Base-by-base conservation (phyloP, 2,329 filamentous ascomycete species). In the Coniochaeta ligniaria region DNA sequence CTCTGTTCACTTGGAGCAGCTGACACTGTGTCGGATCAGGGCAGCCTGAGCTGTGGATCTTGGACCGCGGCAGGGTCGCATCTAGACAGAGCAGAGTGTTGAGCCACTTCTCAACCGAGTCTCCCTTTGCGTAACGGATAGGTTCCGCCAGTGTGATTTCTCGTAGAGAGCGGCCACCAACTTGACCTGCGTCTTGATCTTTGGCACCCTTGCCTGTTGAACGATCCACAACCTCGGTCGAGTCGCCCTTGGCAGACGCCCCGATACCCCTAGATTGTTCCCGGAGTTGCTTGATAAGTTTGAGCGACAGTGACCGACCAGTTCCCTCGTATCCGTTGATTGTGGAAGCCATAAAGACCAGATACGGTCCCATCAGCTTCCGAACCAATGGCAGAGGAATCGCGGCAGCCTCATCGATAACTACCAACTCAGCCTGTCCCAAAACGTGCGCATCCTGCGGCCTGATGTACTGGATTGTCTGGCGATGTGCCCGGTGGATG, bases 251-350 rank as follows among this genome's bases (percentile, higher is more conserved):
- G 22, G 54, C 31, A 12, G 76, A 66, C 60, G 84, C 83, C 7
- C 79, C 74, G 20, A 82, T 82, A 43, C 86, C 85, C 67, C 90
- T 83, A 36, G 94, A 96, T 72, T 99, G 93, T 69, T 99, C 94
- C 61, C 95, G 88, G 26, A 99, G 84, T 75, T 99, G 94, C 73
- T 98, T 96, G 65, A 99, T 97, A 66, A 99, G 82, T 77, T 99
- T 99, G 59, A 99, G 79, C 0, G 95, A 98, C 6, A 99, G 82
- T 1, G 95, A 98, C 61, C 95, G 87, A 45, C 95, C 95, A 7
- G 95, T 99, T 60, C 95, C 95, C 78, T 99, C 95, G 72, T 99
- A 99, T 61, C 95, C 95, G 71, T 98, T 98, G 77, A 99, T 97
- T 1, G 95, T 99, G 0, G 95, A 99, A 0, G 96, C 92, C 95